phyloP scores from a whole-genome alignment of 2,329 filamentous ascomycete species.

The Pezicula radicicola region DNA sequence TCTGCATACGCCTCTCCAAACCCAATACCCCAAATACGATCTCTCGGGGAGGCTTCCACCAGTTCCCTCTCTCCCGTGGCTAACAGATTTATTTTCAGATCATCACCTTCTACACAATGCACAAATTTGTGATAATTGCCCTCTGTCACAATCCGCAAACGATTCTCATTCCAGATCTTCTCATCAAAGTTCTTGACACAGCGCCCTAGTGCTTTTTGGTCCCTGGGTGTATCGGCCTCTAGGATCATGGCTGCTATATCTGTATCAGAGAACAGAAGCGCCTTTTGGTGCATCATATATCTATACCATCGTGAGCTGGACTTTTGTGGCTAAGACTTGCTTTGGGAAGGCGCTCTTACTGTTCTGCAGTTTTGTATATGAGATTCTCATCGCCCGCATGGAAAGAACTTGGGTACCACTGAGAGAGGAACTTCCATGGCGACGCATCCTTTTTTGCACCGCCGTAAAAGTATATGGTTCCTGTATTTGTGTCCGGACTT shows the following conservation, averaged over 20 bases:
- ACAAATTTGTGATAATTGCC: slow-evolving; percentile 61
- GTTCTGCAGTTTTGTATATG: slow-evolving; percentile 49
- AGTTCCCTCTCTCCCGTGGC: slow-evolving; percentile 57
- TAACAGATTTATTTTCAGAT: slow-evolving; percentile 47
- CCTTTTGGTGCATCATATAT: slow-evolving; percentile 56
- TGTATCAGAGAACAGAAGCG: slow-evolving; percentile 44
- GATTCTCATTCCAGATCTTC: slow-evolving; percentile 46
- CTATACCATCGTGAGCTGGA: slow-evolving; percentile 24
- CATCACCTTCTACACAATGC: slow-evolving; percentile 26
- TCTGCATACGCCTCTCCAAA: slow-evolving; percentile 49
- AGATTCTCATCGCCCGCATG: slow-evolving; percentile 31
- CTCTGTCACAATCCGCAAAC: slow-evolving; percentile 51
- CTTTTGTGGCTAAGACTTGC: background rate
- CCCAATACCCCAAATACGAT: slow-evolving; percentile 66
- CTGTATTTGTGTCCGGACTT: background rate
- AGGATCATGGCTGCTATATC: slow-evolving; percentile 47
- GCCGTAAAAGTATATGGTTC: slow-evolving; percentile 14
- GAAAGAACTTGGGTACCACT: slow-evolving; percentile 58
- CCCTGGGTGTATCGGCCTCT: slow-evolving; percentile 38
- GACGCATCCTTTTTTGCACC: slow-evolving; percentile 8
- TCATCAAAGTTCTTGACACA: slow-evolving; percentile 50
- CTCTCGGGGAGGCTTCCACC: slow-evolving; percentile 58
- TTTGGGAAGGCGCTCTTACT: slow-evolving; percentile 30
- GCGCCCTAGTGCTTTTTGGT: slow-evolving; percentile 53
- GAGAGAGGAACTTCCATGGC: slow-evolving; percentile 52